Evolutionary conservation across 1,284 basidiomycete genomes (phyloP).

Genomic region (Cutaneotrichosporon daszewskae): DNA sequence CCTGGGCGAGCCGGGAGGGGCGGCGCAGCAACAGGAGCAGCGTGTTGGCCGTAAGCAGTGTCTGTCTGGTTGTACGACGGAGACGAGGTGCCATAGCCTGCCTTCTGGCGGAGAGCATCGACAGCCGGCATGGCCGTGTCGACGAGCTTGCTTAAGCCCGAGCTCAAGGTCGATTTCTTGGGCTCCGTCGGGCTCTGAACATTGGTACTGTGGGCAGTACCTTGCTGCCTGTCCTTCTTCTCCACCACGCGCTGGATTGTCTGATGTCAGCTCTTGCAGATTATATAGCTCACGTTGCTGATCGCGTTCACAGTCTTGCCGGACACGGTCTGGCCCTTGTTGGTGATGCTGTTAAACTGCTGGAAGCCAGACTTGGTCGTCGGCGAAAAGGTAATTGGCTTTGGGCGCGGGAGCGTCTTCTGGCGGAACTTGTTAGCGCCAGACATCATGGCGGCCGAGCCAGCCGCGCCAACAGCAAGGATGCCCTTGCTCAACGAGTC

Average conservation of each 20-base stretch:
- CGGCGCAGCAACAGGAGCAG: not conserved
- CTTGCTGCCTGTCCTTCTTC: slow-evolving; percentile 5
- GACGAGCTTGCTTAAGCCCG: slow-evolving; percentile 6
- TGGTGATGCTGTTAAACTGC: slow-evolving; percentile 1
- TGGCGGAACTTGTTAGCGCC: slow-evolving; percentile 61
- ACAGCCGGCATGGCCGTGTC: slow-evolving; percentile 2
- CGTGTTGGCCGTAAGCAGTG: not conserved
- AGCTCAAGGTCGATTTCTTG: slow-evolving; percentile 1
- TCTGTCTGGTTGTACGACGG: not conserved
- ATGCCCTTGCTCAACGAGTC: slow-evolving; percentile 52
- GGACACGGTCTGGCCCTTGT: slow-evolving; percentile 2
- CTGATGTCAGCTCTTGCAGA: too few species aligned
- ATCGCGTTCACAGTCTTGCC: slow-evolving; percentile 8
- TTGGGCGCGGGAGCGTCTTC: slow-evolving; percentile 9
- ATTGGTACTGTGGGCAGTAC: too few species aligned
- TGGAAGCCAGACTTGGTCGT: slow-evolving; percentile 3
- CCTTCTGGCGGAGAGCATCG: not conserved
- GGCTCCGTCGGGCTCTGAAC: not conserved
- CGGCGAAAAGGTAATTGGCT: slow-evolving; percentile 7
- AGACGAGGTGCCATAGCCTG: not conserved
- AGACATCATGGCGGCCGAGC: slow-evolving; percentile 58
- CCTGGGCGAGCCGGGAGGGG: not conserved
- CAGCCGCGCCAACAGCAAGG: slow-evolving; percentile 59
- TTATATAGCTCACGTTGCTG: slow-evolving; percentile 12
- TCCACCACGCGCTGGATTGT: slow-evolving; percentile 4